Evolutionary conservation across 1,284 basidiomycete species (phyloP).

Genomic region (Melampsora americana): DNA sequence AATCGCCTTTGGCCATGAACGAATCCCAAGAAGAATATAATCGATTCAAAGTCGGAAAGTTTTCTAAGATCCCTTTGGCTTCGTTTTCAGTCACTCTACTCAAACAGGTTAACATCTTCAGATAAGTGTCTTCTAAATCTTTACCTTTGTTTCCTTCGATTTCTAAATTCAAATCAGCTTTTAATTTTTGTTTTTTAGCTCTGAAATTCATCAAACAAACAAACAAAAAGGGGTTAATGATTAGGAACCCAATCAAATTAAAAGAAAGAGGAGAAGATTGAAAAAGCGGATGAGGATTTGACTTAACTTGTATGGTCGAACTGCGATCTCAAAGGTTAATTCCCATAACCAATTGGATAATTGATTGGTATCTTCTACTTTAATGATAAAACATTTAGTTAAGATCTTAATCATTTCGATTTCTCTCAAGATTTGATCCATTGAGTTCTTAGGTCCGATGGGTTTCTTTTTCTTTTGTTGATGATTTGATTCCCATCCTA

Average conservation of each 20-base stretch:
- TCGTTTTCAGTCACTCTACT: conserved; percentile 24
- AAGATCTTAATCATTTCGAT: conserved; percentile 28
- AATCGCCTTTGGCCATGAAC: not conserved
- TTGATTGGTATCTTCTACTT: conserved; percentile 17
- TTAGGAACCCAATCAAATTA: too few relatives aligned
- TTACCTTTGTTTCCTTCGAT: conserved; percentile 7
- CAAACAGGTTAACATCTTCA: conserved; percentile 35
- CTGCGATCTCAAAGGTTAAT: conserved; percentile 28
- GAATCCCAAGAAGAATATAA: conserved; percentile 25
- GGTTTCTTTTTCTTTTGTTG: not conserved
- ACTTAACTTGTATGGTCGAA: conserved; percentile 37
- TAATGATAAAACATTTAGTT: conserved; percentile 21
- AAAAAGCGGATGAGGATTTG: too few relatives aligned
- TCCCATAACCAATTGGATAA: conserved; percentile 41
- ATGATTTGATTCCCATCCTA: too few relatives aligned
- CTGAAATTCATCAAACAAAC: not conserved
- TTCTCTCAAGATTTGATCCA: conserved; percentile 23
- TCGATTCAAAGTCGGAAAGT: conserved; percentile 18
- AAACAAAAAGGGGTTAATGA: not conserved
- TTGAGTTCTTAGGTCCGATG: conserved; percentile 2
- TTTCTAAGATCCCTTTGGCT: conserved; percentile 31
- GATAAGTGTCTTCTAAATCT: conserved; percentile 28
- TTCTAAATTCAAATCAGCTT: conserved; percentile 28
- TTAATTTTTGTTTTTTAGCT: conserved; percentile 29
- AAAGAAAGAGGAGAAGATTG: too few relatives aligned